Percentiles rank a stretch among this genome's conserved stretches.
These are phyloP conservation scores for Phaeotremella skinneri DNA, from an alignment of 768 basidiomycete genomes.

Conservation along the genomic window DNA sequence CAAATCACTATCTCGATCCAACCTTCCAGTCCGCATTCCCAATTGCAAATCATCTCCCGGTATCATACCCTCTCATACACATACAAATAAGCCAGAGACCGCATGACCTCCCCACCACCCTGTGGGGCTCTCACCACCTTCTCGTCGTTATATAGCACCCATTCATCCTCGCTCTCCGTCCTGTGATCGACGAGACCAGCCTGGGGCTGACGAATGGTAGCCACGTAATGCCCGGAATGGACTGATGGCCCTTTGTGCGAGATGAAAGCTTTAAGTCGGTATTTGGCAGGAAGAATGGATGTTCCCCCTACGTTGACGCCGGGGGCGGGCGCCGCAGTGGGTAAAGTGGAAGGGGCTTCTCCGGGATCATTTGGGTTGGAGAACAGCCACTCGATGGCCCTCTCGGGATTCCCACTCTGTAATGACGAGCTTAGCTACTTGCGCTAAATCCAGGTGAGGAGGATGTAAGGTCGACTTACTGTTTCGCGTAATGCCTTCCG, in stretches of 20 bases:
- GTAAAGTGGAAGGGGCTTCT: slow-evolving; percentile 51
- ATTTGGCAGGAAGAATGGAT: slow-evolving; percentile 66
- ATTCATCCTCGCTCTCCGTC: slow-evolving; percentile 56
- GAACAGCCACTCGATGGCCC: slow-evolving; percentile 95
- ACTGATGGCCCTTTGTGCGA: slow-evolving; percentile 96
- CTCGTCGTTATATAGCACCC: slow-evolving; percentile 95
- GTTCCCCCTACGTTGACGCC: slow-evolving; percentile 56
- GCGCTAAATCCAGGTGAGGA: neutral
- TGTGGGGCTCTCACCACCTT: slow-evolving; percentile 87
- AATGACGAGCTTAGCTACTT: neutral
- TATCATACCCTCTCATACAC: slow-evolving; percentile 67
- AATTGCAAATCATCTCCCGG: neutral
- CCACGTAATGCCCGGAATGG: slow-evolving; percentile 62
- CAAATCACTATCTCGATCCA: too few relatives aligned
- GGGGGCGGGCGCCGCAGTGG: slow-evolving; percentile 22
- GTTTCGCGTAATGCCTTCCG: slow-evolving; percentile 83
- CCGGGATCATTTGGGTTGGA: slow-evolving; percentile 84
- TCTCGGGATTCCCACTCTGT: slow-evolving; percentile 67
- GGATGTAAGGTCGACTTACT: slow-evolving; percentile 56
- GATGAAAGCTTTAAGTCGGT: slow-evolving; percentile 85
- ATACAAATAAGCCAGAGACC: slow-evolving; percentile 87
- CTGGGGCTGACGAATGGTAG: slow-evolving; percentile 66
- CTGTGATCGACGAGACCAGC: slow-evolving; percentile 68
- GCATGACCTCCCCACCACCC: slow-evolving; percentile 75
- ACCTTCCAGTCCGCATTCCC: neutral